These are phyloP conservation scores for Flaveria brownii DNA, from an alignment of 129 eudicot genomes.

Conservation along the genomic window DNA sequence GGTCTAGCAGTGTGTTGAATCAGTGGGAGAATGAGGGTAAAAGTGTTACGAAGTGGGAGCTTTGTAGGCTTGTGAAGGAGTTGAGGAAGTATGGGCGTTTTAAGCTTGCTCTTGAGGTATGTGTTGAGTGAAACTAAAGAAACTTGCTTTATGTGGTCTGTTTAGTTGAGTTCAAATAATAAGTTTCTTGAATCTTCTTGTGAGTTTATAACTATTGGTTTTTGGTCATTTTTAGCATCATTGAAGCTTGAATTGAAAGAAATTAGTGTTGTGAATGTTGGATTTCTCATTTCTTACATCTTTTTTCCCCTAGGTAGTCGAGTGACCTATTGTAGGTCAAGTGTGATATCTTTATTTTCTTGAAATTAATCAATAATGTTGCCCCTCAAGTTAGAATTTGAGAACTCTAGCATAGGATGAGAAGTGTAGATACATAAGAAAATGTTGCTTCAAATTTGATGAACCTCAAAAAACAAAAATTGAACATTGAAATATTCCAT, in stretches of 20 bases:
- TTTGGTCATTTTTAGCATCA: background rate
- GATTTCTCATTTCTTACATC: background rate
- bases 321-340: background rate
- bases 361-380: constrained; percentile 10
- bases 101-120: constrained; percentile 77
- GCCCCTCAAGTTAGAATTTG: background rate
- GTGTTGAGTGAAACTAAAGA: background rate
- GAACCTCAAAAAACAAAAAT: constrained; percentile 3
- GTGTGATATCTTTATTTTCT: background rate
- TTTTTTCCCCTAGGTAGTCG: background rate
- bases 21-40: constrained; percentile 67
- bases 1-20: constrained; percentile 56
- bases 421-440: background rate
- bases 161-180: background rate
- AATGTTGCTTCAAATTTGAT: background rate
- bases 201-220: background rate
- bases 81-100: constrained; percentile 61
- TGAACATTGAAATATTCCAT: background rate
- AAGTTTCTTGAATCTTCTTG: constrained; percentile 15
- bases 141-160: background rate
- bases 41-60: constrained; percentile 59
- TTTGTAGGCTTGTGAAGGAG: constrained; percentile 65
- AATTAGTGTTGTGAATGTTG: constrained; percentile 11
- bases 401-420: background rate
- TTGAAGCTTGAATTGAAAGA: constrained; percentile 5